A percentile compares a stretch with the other conserved stretches of the same genome.
Evolutionary conservation across 2,329 filamentous ascomycete genomes (phyloP).

Genomic region (Pseudogymnoascus sp.): DNA sequence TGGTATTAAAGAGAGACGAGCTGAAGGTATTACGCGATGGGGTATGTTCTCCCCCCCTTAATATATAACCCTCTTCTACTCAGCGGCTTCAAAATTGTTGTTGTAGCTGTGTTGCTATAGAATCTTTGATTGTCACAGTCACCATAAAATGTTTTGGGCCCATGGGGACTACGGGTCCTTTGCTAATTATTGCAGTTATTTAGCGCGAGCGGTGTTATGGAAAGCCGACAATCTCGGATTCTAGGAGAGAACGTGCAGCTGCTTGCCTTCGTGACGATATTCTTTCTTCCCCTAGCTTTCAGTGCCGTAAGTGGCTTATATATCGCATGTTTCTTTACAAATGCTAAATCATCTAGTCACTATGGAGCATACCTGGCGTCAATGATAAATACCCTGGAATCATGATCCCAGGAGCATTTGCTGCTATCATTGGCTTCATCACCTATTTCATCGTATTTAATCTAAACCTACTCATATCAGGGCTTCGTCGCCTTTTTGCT

Average conservation of each 20-base stretch:
- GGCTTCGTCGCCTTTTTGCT: not conserved
- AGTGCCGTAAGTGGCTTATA: slow-evolving; percentile 19
- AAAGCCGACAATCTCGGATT: slow-evolving; percentile 26
- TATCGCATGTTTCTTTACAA: not conserved
- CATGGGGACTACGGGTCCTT: not conserved
- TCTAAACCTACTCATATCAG: slow-evolving; percentile 10
- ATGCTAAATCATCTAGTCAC: slow-evolving; percentile 12
- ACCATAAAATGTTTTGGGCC: not conserved
- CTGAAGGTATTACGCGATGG: not conserved
- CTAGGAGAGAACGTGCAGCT: slow-evolving; percentile 32
- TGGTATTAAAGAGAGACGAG: not conserved
- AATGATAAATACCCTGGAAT: slow-evolving; percentile 5
- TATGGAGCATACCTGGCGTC: slow-evolving; percentile 13
- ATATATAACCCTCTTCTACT: not conserved
- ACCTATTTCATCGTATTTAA: slow-evolving; percentile 18
- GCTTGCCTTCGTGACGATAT: slow-evolving; percentile 34
- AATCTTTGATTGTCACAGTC: not conserved
- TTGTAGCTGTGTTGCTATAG: not conserved
- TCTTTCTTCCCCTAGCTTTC: slow-evolving; percentile 33
- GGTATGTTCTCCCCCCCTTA: not conserved
- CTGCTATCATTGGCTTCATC: slow-evolving; percentile 11
- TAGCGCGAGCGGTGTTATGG: slow-evolving; percentile 25
- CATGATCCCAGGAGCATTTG: slow-evolving; percentile 10
- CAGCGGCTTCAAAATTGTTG: not conserved
- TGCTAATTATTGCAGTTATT: slow-evolving; percentile 18